These are phyloP conservation scores for Rhexocercosporidium sp. DNA, from an alignment of 2,329 filamentous ascomycete genomes.

Conservation along the genomic window DNA sequence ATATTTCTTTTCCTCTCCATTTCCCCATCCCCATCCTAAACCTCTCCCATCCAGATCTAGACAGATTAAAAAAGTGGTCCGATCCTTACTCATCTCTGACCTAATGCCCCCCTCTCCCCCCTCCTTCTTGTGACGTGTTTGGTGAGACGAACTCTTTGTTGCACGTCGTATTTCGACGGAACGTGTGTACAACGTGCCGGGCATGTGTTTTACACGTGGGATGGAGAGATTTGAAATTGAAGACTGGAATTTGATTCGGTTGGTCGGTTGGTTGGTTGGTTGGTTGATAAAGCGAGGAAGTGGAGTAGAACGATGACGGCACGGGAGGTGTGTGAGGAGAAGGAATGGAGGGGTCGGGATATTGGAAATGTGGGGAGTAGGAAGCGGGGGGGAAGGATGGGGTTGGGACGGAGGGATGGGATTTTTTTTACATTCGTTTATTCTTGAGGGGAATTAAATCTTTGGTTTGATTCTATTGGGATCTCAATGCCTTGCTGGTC, in stretches of 20 bases:
- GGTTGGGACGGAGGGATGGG: no score
- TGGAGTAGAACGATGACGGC: background rate
- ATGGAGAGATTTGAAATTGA: background rate
- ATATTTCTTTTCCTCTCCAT: background rate
- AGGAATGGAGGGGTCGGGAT: background rate
- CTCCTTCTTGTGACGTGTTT: background rate
- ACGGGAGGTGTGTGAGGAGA: background rate
- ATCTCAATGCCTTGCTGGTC: background rate
- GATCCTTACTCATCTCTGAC: background rate
- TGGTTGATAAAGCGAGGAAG: background rate
- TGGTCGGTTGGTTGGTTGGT: background rate
- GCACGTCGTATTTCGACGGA: slow-evolving; percentile 6
- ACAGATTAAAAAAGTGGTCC: background rate
- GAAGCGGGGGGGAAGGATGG: no score
- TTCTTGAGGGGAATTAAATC: no score
- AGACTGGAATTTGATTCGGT: background rate
- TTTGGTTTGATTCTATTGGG: no score
- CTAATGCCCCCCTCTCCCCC: background rate
- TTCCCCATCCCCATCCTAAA: background rate
- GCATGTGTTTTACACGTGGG: background rate
- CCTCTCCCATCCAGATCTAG: background rate
- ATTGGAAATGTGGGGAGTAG: background rate
- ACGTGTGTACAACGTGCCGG: slow-evolving; percentile 2
- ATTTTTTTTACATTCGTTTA: no score
- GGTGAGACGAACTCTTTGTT: slow-evolving; percentile 1